A percentile compares a stretch with the other conserved stretches of the same genome.
These are phyloP conservation scores for Penicillium manginii DNA, from an alignment of 495 filamentous ascomycete species.

Conservation along the genomic window DNA sequence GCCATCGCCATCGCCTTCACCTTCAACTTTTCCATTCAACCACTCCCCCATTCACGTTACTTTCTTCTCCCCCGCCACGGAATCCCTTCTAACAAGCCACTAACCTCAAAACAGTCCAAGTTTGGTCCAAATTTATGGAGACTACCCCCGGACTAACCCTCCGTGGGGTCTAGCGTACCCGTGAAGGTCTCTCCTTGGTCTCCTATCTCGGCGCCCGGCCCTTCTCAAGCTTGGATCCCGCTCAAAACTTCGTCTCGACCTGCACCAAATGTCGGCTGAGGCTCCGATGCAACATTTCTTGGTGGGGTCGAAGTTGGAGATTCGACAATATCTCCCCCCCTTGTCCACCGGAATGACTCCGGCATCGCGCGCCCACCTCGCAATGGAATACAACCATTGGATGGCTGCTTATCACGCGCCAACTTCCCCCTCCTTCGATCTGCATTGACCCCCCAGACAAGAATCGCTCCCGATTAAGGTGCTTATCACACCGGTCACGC, in stretches of 20 bases:
- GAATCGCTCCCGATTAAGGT: background rate
- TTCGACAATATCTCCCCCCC: background rate
- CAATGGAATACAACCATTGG: constrained; percentile 11
- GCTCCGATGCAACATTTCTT: background rate
- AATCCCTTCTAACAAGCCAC: background rate
- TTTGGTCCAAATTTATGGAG: background rate
- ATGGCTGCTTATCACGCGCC: constrained; percentile 14
- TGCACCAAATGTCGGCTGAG: constrained; percentile 8
- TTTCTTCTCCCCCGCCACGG: background rate
- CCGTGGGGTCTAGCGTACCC: background rate
- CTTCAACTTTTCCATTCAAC: too few relatives aligned
- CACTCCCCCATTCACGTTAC: too few relatives aligned
- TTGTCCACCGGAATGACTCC: constrained; percentile 8
- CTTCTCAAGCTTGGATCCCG: background rate
- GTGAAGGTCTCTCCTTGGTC: background rate
- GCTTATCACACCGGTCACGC: constrained; percentile 2
- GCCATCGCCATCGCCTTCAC: too few relatives aligned
- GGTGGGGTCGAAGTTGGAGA: background rate
- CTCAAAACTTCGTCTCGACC: constrained; percentile 17
- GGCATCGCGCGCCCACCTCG: constrained; percentile 10
- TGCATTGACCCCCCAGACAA: constrained; percentile 3
- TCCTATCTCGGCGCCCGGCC: constrained; percentile 1
- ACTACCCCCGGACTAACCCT: background rate
- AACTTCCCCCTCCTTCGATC: constrained; percentile 14
- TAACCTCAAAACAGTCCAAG: background rate